phyloP scores from a whole-genome alignment of 2,329 filamentous ascomycete genomes.

The Calonectria pteridis region DNA sequence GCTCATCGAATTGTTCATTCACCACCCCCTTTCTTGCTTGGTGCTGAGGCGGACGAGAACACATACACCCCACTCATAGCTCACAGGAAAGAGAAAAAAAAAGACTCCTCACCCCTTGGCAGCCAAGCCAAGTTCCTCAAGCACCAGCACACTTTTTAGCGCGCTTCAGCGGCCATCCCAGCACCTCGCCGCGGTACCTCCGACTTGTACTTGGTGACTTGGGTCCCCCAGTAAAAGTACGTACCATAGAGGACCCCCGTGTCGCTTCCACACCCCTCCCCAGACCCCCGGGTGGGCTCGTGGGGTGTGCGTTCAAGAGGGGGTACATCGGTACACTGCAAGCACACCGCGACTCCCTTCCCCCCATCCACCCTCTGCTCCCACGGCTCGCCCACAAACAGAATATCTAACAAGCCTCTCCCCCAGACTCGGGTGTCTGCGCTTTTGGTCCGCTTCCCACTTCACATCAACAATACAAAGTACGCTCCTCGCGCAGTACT shows the following conservation, averaged over 20 bases:
- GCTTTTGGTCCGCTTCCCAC: constrained; percentile 37
- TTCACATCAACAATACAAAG: constrained; percentile 37
- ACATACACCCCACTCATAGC: constrained; percentile 3
- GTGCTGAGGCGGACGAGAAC: neutral
- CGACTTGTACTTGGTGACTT: constrained; percentile 42
- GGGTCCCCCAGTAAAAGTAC: constrained; percentile 27
- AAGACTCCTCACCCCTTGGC: constrained; percentile 15
- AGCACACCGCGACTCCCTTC: constrained; percentile 46
- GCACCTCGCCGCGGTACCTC: constrained; percentile 43
- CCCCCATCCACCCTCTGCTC: constrained; percentile 44
- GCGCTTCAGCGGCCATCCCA: constrained; percentile 32
- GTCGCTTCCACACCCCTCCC: constrained; percentile 27
- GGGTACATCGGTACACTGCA: constrained; percentile 38
- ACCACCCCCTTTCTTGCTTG: constrained; percentile 3
- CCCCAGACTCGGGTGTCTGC: constrained; percentile 38
- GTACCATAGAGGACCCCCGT: constrained; percentile 34
- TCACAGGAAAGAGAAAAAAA: constrained; percentile 15
- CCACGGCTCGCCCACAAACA: constrained; percentile 40
- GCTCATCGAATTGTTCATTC: constrained; percentile 2
- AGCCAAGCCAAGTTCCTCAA: constrained; percentile 13
- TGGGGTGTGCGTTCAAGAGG: constrained; percentile 33
- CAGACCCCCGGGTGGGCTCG: constrained; percentile 16
- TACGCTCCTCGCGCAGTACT: constrained; percentile 27
- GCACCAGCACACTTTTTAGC: constrained; percentile 25
- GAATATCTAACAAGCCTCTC: constrained; percentile 45